Evolutionary conservation across 2,329 filamentous ascomycete genomes (phyloP).

Genomic region (Alternaria metachromatica): DNA sequence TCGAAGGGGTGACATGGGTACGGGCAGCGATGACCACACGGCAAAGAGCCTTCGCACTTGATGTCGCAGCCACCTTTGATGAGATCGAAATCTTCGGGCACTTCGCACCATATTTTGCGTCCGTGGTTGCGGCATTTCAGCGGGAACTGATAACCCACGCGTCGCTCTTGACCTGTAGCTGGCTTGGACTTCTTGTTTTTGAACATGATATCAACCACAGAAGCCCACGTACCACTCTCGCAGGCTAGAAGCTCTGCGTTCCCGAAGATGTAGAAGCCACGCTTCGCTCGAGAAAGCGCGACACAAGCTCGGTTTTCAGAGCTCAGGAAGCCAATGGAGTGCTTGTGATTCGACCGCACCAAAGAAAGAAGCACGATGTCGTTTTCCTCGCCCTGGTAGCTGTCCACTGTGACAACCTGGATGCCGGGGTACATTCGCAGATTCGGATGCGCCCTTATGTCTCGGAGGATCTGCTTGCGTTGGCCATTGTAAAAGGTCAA

Average conservation of each 20-base stretch:
- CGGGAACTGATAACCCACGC: conserved; percentile 63
- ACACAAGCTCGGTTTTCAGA: conserved; percentile 69
- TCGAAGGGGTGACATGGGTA: conserved; percentile 38
- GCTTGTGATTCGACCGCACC: conserved; percentile 69
- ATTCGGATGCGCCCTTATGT: conserved; percentile 53
- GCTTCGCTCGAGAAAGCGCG: conserved; percentile 72
- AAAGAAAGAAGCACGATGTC: conserved; percentile 81
- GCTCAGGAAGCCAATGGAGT: conserved; percentile 74
- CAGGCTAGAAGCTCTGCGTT: conserved; percentile 65
- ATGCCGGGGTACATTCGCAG: conserved; percentile 44
- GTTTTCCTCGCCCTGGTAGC: conserved; percentile 87
- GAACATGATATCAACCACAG: conserved; percentile 57
- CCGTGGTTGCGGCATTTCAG: conserved; percentile 69
- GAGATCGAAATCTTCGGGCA: conserved; percentile 35
- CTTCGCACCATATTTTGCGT: conserved; percentile 57
- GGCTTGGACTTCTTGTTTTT: conserved; percentile 46
- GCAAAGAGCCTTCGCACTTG: conserved; percentile 34
- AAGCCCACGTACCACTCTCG: conserved; percentile 59
- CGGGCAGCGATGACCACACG: conserved; percentile 44
- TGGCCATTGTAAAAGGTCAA: conserved; percentile 91
- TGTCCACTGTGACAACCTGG: conserved; percentile 82
- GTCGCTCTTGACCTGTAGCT: conserved; percentile 30
- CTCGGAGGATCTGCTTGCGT: conserved; percentile 66
- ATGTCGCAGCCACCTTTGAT: conserved; percentile 42
- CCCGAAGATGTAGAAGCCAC: conserved; percentile 86